Evolutionary conservation across 208 protist genomes (phyloP), one percentile per base, ranked within the genome.

Genomic region (Leishmania lainsoni): DNA sequence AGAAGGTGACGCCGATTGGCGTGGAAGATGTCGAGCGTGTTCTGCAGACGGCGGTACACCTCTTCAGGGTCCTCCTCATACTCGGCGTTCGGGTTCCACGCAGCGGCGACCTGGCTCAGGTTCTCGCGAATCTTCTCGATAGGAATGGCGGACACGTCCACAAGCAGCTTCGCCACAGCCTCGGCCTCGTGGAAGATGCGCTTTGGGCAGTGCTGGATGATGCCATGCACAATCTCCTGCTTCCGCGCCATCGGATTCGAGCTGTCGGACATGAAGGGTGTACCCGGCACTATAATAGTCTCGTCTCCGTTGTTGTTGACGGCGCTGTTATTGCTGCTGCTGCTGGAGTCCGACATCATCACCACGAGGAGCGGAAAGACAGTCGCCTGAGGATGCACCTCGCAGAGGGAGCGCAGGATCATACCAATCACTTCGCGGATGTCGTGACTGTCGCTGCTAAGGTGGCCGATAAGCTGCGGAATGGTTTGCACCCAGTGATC

Each of bases 401-500:
- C 92, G 70, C 99, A 99, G 68, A 99, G 87, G 49, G 88, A 87
- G 61, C 84, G 86, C 35, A 99, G 92, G 35, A 99, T 94, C 80
- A 99, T 93, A 80, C 98, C 92, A 63, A 99, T 95, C 2, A 99
- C 90, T 61, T 98, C 91, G 9, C 98, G 91, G 48, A 99, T 98
- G 65, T 92, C 88, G 29, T 94, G 80, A 42, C 89, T 85, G 22
- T 91, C 91, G 79, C 97, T 98, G 83, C 99, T 94, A 75, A 99
- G 97, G 79, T 99, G 95, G 42, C 99, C 99, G 82, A 99, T 99
- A n/a, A 99, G 93, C 96, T 99, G 99, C 54, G 99, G 99, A 49
- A 99, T 99, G 12, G 99, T 99, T 78, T 99, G 94, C 22, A 99
- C 93, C 99, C 99, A 99, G 75, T 99, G 99, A 83, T 99, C 98